Evolutionary conservation across 129 eudicot species (phyloP), one percentile per base, ranked within the genome.

Genomic region (Gnaphalium uliginosum): DNA sequence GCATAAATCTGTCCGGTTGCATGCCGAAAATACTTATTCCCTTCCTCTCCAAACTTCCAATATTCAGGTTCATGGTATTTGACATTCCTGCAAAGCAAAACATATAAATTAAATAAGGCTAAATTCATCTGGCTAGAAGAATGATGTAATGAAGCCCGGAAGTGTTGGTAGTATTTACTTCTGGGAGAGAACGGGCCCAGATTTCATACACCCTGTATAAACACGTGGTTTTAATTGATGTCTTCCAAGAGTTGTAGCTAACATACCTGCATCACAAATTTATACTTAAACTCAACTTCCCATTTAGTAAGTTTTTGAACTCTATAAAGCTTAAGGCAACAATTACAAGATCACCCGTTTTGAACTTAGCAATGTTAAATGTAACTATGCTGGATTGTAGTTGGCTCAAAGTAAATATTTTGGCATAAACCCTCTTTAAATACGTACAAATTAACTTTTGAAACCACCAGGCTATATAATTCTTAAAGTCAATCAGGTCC

Each of bases 1-100:
- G 96, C 96, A 83, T 90, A 90, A 63, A 90, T 90, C 84, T 90
- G 96, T 23, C 96, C 96, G n/a, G 92, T 90, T 77, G 96, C 96
- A 81, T 90, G 96, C 50, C 96, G 77, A 74, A 90, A 90, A 73
- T 90, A 90, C 64, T 90, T 90, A 81, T 86, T 90, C 61, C 96
- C 96, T 48, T 90, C 96, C 74, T 90, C 96, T 75, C 96, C 96
- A 81, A 90, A 90, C 70, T 90, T 90, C 96, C 96, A 90, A 82
- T 76, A 87, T 79, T 90, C 96, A 67, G 96, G 96, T 72, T 90
- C 96, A 68, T 87, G 96, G 84, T 90, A 90, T 75, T 90, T 90
- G 5, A 87, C 92, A 72, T 77, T 90, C 79, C 96, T 90, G 61
- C 24, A 60, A 19, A 71, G 15, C 68, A 51, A 58, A 73, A 35